Percentiles rank a stretch among this genome's conserved stretches.
These are phyloP conservation scores for Spongispora temasekensis DNA, from an alignment of 1,284 basidiomycete species.

Conservation along the genomic window DNA sequence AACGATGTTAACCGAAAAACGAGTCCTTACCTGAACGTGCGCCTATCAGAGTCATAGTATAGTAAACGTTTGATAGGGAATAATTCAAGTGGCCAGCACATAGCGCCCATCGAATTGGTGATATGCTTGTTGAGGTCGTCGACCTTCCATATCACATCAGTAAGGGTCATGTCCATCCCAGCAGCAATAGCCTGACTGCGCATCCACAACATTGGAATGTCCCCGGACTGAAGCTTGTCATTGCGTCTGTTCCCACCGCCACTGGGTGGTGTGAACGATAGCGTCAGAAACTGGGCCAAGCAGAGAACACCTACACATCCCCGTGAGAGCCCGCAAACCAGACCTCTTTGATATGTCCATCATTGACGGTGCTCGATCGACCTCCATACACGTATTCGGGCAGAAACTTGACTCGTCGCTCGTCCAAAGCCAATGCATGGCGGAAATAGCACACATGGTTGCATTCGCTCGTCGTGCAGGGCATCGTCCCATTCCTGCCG, in stretches of 20 bases:
- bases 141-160: constrained; percentile 31
- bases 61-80: constrained; percentile 29
- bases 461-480: constrained; percentile 27
- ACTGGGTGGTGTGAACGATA: constrained; percentile 16
- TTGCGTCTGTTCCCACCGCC: constrained; percentile 35
- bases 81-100: constrained; percentile 33
- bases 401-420: constrained; percentile 43
- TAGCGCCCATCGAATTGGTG: constrained; percentile 19
- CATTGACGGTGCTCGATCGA: constrained; percentile 8
- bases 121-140: constrained; percentile 29
- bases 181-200: constrained; percentile 30
- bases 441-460: constrained; percentile 35
- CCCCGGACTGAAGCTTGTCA: constrained; percentile 29
- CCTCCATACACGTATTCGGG: constrained; percentile 39
- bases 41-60: constrained; percentile 28
- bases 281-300: background rate
- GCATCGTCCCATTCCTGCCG: constrained; percentile 26
- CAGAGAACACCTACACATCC: constrained; percentile 33
- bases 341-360: constrained; percentile 35
- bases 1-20: too few relatives aligned
- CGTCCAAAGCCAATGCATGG: constrained; percentile 40
- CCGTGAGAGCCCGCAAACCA: constrained; percentile 39
- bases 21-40: constrained; percentile 19
- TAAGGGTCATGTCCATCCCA: constrained; percentile 25
- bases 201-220: constrained; percentile 38